These are phyloP conservation scores for Leucoagaricus sp. DNA, from an alignment of 1,284 basidiomycete genomes.

Conservation along the genomic window DNA sequence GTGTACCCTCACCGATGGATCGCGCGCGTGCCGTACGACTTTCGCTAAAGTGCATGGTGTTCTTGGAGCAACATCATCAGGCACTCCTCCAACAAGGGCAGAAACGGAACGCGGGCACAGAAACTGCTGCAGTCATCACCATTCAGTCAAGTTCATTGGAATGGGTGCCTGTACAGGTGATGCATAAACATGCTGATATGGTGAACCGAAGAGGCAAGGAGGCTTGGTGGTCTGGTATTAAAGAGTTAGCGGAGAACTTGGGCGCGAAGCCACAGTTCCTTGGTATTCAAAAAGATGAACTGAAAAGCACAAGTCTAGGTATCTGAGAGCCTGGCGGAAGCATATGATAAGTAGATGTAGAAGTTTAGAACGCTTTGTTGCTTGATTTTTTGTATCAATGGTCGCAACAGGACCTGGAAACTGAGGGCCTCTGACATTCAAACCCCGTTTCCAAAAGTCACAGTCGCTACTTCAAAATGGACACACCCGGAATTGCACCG, in stretches of 20 bases:
- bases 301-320: constrained; percentile 6
- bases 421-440: too few relatives aligned
- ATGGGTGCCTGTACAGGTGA: constrained; percentile 85
- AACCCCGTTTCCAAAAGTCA: too few relatives aligned
- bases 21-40: constrained; percentile 90
- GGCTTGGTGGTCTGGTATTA: constrained; percentile 81
- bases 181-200: constrained; percentile 89
- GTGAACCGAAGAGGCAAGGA: constrained; percentile 82
- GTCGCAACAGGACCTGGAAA: too few relatives aligned
- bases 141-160: constrained; percentile 81
- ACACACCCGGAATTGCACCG: constrained; percentile 14
- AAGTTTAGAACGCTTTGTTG: neutral
- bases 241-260: constrained; percentile 73
- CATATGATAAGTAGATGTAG: constrained; percentile 3
- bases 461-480: too few relatives aligned
- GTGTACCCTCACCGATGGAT: constrained; percentile 92
- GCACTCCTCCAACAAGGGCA: constrained; percentile 44
- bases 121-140: constrained; percentile 89
- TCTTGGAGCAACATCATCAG: constrained; percentile 84
- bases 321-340: constrained; percentile 7
- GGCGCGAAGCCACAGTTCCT: constrained; percentile 60
- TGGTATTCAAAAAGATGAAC: constrained; percentile 26
- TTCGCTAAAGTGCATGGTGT: constrained; percentile 90
- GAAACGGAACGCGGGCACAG: constrained; percentile 43
- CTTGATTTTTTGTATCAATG: too few relatives aligned